phyloP scores from a whole-genome alignment of 192 early-diverging fungal genomes.

The Rhizophagus sp. region DNA sequence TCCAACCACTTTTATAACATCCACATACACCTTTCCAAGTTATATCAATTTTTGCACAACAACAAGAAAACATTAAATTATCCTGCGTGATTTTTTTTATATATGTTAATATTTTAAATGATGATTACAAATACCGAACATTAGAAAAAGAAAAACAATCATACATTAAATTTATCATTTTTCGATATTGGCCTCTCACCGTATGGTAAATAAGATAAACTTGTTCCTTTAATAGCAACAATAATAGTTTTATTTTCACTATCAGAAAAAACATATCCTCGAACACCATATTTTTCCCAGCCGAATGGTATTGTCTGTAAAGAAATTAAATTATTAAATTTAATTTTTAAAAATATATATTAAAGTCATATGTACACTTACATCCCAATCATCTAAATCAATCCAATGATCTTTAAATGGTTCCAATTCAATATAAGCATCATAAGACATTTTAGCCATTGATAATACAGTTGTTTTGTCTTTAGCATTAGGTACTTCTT shows the following conservation, averaged over 20 bases:
- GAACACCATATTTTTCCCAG: slow-evolving; percentile 64
- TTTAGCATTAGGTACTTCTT: slow-evolving; percentile 63
- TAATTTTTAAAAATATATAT: neutral
- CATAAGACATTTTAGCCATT: slow-evolving; percentile 76
- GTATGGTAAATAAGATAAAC: slow-evolving; percentile 29
- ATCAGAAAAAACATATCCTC: slow-evolving; percentile 85
- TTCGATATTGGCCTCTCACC: slow-evolving; percentile 67
- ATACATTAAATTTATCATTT: slow-evolving; percentile 74
- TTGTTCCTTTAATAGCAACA: slow-evolving; percentile 86
- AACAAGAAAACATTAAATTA: slow-evolving; percentile 95
- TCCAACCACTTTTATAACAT: slow-evolving; percentile 65
- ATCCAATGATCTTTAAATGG: slow-evolving; percentile 58
- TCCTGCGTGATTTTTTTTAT: slow-evolving; percentile 49
- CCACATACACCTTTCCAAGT: slow-evolving; percentile 86
- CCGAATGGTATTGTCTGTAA: slow-evolving; percentile 51
- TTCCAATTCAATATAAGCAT: slow-evolving; percentile 72
- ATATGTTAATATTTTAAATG: neutral
- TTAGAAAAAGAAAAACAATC: neutral
- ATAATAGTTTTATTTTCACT: slow-evolving; percentile 64
- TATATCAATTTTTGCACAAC: slow-evolving; percentile 88
- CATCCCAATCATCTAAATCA: slow-evolving; percentile 63
- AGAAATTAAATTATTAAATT: neutral
- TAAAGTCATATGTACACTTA: slow-evolving; percentile 28
- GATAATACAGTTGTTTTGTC: slow-evolving; percentile 69
- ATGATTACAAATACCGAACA: neutral